Evolutionary conservation across 2,329 filamentous ascomycete genomes (phyloP).

Genomic region (Pleomassaria siparia): DNA sequence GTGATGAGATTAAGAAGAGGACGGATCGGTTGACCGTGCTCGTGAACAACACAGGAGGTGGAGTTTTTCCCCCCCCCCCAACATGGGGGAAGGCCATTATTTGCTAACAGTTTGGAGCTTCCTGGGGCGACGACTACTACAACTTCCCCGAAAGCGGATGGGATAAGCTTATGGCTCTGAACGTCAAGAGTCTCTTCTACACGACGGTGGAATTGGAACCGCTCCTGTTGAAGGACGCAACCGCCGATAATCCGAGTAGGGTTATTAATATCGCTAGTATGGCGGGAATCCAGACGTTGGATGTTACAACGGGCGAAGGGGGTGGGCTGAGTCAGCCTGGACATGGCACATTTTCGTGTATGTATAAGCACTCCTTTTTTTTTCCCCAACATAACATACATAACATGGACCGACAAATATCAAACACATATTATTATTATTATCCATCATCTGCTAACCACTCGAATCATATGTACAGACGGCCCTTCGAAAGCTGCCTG

Average conservation of each 20-base stretch:
- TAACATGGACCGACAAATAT: too few species aligned
- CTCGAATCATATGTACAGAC: slow-evolving; percentile 30
- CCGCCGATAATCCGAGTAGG: slow-evolving; percentile 46
- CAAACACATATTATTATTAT: too few species aligned
- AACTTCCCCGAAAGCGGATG: slow-evolving; percentile 60
- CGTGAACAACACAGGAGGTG: slow-evolving; percentile 57
- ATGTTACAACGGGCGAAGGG: slow-evolving; percentile 48
- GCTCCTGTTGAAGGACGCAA: slow-evolving; percentile 50
- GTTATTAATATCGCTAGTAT: slow-evolving; percentile 59
- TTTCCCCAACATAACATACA: too few species aligned
- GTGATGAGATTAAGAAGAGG: slow-evolving; percentile 9
- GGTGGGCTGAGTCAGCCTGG: slow-evolving; percentile 57
- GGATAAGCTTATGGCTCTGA: slow-evolving; percentile 59
- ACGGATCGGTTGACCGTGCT: slow-evolving; percentile 49
- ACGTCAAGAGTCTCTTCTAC: slow-evolving; percentile 57
- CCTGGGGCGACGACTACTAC: slow-evolving; percentile 59
- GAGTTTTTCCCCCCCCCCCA: too few species aligned
- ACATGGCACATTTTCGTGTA: slow-evolving; percentile 53
- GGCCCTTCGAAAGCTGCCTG: slow-evolving; percentile 57
- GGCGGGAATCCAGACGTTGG: slow-evolving; percentile 46
- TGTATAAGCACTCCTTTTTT: slow-evolving; percentile 6
- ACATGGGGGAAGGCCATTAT: too few species aligned
- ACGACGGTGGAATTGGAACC: slow-evolving; percentile 49
- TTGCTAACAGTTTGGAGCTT: too few species aligned
- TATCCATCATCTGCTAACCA: too few species aligned